phyloP scores from a whole-genome alignment of 306 rosid genomes.

The Casuarina glauca region DNA sequence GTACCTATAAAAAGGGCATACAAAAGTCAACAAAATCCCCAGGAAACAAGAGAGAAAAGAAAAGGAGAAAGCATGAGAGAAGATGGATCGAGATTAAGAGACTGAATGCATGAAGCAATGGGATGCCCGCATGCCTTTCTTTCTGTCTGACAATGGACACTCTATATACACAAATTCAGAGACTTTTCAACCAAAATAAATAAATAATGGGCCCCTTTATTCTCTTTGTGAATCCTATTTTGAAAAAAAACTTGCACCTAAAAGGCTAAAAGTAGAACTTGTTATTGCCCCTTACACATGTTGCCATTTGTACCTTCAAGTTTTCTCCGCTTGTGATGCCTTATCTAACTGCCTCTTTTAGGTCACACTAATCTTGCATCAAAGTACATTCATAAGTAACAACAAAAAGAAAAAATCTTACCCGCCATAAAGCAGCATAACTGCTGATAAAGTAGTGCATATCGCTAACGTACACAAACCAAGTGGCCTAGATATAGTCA shows the following conservation, averaged over 20 bases:
- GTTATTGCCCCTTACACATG: not conserved
- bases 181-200: not conserved
- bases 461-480: slow-evolving; percentile 76
- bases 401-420: slow-evolving; percentile 36
- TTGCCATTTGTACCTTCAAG: not conserved
- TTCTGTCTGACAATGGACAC: slow-evolving; percentile 16
- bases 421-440: slow-evolving; percentile 84
- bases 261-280: not conserved
- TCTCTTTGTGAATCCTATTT: slow-evolving; percentile 13
- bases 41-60: slow-evolving; percentile 1
- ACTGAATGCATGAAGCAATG: slow-evolving; percentile 1
- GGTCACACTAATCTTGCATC: not conserved
- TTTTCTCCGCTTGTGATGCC: not conserved
- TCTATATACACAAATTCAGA: slow-evolving; percentile 1
- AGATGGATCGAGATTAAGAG: not conserved
- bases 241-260: slow-evolving; percentile 4
- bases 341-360: not conserved
- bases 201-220: slow-evolving; percentile 1
- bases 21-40: slow-evolving; percentile 22
- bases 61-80: slow-evolving; percentile 9
- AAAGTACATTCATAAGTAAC: slow-evolving; percentile 17
- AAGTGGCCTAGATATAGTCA: slow-evolving; percentile 86
- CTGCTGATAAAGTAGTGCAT: slow-evolving; percentile 68
- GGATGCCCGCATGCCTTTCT: not conserved
- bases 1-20: slow-evolving; percentile 52